These are phyloP conservation scores for Plasmodium vivax DNA, from an alignment of 169 alveolate species.

Conservation along the genomic window DNA sequence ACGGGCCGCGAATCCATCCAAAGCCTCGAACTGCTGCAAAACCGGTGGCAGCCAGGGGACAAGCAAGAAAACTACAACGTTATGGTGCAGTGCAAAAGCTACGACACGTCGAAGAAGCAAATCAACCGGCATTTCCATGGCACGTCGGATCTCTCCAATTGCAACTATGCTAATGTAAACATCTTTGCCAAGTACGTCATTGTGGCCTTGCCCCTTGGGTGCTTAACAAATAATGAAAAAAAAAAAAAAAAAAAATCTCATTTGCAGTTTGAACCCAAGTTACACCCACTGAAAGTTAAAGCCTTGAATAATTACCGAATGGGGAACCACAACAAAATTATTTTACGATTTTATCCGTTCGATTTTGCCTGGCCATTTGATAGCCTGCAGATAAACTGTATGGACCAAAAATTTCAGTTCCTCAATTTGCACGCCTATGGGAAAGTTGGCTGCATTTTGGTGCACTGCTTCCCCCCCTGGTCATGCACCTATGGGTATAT, in stretches of 20 bases:
- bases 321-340: slow-evolving; percentile 86
- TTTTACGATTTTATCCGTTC: slow-evolving; percentile 78
- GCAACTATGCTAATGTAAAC: slow-evolving; percentile 23
- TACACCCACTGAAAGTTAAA: slow-evolving; percentile 76
- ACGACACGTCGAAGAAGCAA: slow-evolving; percentile 29
- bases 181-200: slow-evolving; percentile 67
- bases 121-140: slow-evolving; percentile 52
- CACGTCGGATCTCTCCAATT: slow-evolving; percentile 41
- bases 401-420: slow-evolving; percentile 84
- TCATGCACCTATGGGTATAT: slow-evolving; percentile 75
- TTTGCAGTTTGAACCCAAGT: slow-evolving; percentile 76
- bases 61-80: background rate
- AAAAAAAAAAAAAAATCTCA: background rate
- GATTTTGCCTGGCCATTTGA: slow-evolving; percentile 81
- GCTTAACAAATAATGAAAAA: slow-evolving; percentile 69
- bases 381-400: slow-evolving; percentile 80
- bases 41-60: background rate
- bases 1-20: background rate
- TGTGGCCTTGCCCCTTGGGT: slow-evolving; percentile 70
- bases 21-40: background rate
- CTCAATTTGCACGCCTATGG: slow-evolving; percentile 83
- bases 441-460: slow-evolving; percentile 81
- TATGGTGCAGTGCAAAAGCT: slow-evolving; percentile 41
- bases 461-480: slow-evolving; percentile 86
- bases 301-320: slow-evolving; percentile 79